A percentile compares a stretch with the other conserved stretches of the same genome.
Evolutionary conservation across 257 asterid species (phyloP).

Genomic region (Striga asiatica): DNA sequence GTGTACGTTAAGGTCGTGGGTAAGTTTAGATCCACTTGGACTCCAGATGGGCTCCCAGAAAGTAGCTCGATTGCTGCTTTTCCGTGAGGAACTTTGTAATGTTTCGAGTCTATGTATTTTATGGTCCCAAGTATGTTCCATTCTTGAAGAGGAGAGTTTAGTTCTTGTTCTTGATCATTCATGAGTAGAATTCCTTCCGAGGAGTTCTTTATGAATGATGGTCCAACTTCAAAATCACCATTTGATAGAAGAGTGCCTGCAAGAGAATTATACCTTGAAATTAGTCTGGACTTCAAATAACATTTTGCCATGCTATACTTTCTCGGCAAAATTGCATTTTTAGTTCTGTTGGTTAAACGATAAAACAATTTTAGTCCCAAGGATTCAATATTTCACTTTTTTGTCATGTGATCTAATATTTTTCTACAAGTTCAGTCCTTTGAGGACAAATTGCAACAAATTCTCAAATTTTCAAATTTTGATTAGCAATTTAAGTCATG

Average conservation of each 20-base stretch:
- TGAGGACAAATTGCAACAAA: too few relatives aligned
- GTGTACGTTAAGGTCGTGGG: not conserved
- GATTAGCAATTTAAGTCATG: too few relatives aligned
- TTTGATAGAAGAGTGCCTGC: conserved; percentile 15
- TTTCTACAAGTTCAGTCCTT: too few relatives aligned
- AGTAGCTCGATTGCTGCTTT: conserved; percentile 25
- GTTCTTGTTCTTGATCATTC: not conserved
- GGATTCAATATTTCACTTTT: too few relatives aligned
- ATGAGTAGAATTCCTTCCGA: conserved; percentile 17
- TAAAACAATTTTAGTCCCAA: too few relatives aligned
- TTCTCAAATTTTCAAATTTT: too few relatives aligned
- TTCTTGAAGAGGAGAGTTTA: conserved; percentile 13
- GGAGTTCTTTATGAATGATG: conserved; percentile 16
- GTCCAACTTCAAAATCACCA: conserved; percentile 26
- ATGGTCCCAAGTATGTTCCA: conserved; percentile 20
- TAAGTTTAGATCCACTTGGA: not conserved
- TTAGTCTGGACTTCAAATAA: too few relatives aligned
- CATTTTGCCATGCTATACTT: too few relatives aligned
- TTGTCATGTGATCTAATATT: too few relatives aligned
- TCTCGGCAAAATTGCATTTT: too few relatives aligned
- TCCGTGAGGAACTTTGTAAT: conserved; percentile 21
- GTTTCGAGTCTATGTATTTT: conserved; percentile 18
- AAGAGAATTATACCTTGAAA: too few relatives aligned
- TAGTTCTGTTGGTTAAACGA: too few relatives aligned
- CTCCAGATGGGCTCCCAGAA: conserved; percentile 16